Base-by-base conservation (phyloP, 1,139 yeast genomes). In the Kluyveromyces marxianus region DNA sequence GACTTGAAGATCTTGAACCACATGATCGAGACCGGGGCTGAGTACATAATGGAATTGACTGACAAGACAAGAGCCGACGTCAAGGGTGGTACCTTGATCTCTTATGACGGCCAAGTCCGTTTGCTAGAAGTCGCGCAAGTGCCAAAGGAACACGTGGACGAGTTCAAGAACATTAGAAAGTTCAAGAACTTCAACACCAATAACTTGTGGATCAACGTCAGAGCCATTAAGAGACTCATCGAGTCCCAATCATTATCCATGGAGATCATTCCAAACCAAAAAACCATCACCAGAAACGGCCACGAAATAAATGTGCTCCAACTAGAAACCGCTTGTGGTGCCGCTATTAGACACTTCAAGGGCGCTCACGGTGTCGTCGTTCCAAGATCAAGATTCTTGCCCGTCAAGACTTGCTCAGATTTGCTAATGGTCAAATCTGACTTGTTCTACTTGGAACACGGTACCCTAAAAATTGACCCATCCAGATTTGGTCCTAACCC, bases 51-150 rank as follows among this genome's bases (percentile, higher is more conserved):
- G 98, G 98, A 92, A 72, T 79, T 92, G 68, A 94, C 98, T 49
- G 96, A 92, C 71, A 92, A 92, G 75, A 92, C 98, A 46, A 83
- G 98, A 70, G 98, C 98, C 41, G 98, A 92, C 69, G 98, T 92
- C 63, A 92, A 92, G 73, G 98, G 98, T 74, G 98, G 98, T 75
- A 92, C 98, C 57, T 79, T 92, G 67, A 90, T 92, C 67, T 89
- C 88, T 70, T 92, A 94, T 69, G 94, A 89, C 59, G 97, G 97
- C 52, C 83, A 84, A 63, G 96, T 92, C 50, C 82, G 97, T 70
- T 78, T 92, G 64, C 77, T 92, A 62, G 98, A 92, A 72, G 92
- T 94, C 60, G 98, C 98, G 42, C 98, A 92, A 74, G 98, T 92
- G 53, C 97, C 98, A 66, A 89, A 89, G 70, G 97, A 90, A 68